Conservation (phyloP, 2,329 filamentous ascomycete genomes). For the Biscogniauxia marginata region DNA sequence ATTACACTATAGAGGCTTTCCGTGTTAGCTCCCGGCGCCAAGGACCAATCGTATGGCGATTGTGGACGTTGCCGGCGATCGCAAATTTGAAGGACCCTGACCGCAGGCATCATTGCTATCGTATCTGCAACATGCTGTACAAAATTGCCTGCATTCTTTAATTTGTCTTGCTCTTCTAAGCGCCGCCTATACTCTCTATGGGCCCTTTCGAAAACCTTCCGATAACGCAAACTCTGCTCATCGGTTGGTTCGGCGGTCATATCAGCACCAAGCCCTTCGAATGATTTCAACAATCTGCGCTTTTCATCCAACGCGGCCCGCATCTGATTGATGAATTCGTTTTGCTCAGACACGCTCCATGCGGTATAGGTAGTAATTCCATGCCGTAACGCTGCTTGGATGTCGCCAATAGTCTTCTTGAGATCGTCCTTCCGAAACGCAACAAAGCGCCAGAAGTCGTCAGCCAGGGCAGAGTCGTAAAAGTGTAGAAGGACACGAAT, state of each 20-base stretch:
- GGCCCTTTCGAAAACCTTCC: neutral
- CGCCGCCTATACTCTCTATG: neutral
- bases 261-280: neutral
- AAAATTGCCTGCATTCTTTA: slow-evolving; percentile 3
- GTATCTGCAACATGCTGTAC: slow-evolving; percentile 1
- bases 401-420: neutral
- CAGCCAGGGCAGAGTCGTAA: slow-evolving; percentile 1
- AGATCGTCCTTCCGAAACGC: neutral
- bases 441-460: neutral
- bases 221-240: neutral
- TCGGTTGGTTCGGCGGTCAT: neutral
- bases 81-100: neutral
- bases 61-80: neutral
- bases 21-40: neutral
- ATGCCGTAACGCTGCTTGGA: neutral
- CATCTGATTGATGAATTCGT: neutral
- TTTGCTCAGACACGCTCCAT: neutral
- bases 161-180: slow-evolving; percentile 1
- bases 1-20: neutral
- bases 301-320: neutral
- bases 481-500: slow-evolving; percentile 3
- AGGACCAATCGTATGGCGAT: too few relatives aligned
- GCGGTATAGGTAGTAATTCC: neutral
- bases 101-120: neutral
- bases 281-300: neutral